Conservation (phyloP, 495 filamentous ascomycete genomes). For the Corynascus novoguineensis region DNA sequence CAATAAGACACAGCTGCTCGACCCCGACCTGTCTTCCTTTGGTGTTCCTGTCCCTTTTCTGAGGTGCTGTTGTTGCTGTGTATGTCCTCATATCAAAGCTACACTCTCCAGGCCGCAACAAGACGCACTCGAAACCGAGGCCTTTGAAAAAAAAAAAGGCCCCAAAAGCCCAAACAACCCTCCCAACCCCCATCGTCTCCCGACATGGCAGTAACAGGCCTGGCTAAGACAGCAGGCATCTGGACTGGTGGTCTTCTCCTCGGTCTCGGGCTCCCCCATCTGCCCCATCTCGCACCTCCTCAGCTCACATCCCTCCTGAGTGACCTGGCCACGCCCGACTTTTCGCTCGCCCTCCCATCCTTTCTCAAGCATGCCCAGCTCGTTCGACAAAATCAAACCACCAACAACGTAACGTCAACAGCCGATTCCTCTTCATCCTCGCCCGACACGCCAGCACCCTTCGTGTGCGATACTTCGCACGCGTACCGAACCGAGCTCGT, state of each 20-base stretch:
- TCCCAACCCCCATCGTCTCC: background rate
- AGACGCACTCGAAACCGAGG: too few species aligned
- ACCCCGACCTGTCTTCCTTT: too few species aligned
- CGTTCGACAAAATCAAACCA: constrained; percentile 4
- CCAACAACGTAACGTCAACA: background rate
- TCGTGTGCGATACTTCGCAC: constrained; percentile 30
- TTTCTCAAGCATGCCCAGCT: too few species aligned
- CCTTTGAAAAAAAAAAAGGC: too few species aligned
- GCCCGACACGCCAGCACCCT: too few species aligned
- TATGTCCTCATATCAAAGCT: too few species aligned
- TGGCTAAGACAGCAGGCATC: constrained; percentile 20
- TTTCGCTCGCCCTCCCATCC: constrained; percentile 17
- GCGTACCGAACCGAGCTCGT: constrained; percentile 40
- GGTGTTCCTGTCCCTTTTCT: too few species aligned
- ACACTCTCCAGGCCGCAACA: too few species aligned
- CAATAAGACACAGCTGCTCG: too few species aligned
- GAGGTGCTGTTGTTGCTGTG: too few species aligned
- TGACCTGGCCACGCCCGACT: constrained; percentile 23
- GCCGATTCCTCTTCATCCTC: too few species aligned
- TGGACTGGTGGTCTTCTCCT: constrained; percentile 23
- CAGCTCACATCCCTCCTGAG: constrained; percentile 20
- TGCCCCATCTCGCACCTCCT: constrained; percentile 17
- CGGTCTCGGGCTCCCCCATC: constrained; percentile 21
- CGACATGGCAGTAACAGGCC: constrained; percentile 11
- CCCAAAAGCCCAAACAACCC: too few species aligned